Evolutionary conservation across 2,329 filamentous ascomycete species (phyloP), one percentile per base, ranked within the genome.

Genomic region (Xylaria polymorpha): DNA sequence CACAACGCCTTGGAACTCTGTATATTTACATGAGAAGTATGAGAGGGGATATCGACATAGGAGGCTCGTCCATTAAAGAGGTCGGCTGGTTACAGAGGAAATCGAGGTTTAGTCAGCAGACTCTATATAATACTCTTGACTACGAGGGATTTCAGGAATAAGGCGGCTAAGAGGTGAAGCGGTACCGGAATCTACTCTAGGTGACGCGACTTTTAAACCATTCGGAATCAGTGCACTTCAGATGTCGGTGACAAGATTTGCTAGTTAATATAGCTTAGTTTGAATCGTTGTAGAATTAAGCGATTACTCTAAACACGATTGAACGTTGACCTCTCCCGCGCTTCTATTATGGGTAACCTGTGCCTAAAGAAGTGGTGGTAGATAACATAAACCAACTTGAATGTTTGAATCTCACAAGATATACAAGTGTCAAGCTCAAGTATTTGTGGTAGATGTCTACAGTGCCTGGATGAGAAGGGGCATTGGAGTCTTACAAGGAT

Each of bases 61-160:
- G 35, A 14, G 5, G 12, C 29, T 56, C 25, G 18, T 37, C 15
- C 12, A 43, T 20, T 1, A 7, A 4, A 41, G 2, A 8, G 29
- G 10, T 20, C 20, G 29, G 5, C 25, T 46, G 20, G n/a, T 4
- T 37, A 58, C 25, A 22, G 20, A 55, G 46, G 44, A 20, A 22
- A n/a, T 55, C 20, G n/a, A n/a, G 29, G 22, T 46, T 39, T 53
- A 25, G 15, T 44, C 25, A 29, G 7, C n/a, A 22, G 51, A 59
- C 29, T 32, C 58, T 64, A 53, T 67, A 59, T 35, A n/a, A 67
- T 39, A 64, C 39, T 5, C 12, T 15, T 3, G 12, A 46, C 8
- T 8, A 35, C n/a, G 22, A 32, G 25, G 5, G 25, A 29, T 51
- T 14, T 10, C 6, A 18, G 25, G 22, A 32, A 29, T 51, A 18